Conservation (phyloP, 805 yeast genomes). For the Yarrowia alimentaria region DNA sequence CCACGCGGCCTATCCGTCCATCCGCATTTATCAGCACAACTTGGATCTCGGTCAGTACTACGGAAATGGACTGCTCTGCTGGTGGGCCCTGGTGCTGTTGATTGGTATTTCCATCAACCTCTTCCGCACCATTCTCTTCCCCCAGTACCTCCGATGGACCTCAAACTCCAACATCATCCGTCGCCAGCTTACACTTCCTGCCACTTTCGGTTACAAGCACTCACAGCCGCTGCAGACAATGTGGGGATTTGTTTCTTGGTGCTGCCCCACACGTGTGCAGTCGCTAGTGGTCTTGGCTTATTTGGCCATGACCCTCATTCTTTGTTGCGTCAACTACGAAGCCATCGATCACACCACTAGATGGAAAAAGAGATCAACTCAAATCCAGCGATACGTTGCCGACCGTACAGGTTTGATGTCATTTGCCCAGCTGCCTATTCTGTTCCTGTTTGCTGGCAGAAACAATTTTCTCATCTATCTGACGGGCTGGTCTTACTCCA, state of each 20-base stretch:
- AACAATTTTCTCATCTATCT: conserved; percentile 63
- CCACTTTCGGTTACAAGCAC: conserved; percentile 37
- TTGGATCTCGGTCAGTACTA: conserved; percentile 15
- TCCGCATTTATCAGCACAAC: conserved; percentile 1
- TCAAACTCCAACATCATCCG: conserved; percentile 32
- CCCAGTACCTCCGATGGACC: conserved; percentile 13
- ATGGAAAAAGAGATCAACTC: conserved; percentile 38
- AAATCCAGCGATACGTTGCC: conserved; percentile 32
- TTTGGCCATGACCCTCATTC: conserved; percentile 37
- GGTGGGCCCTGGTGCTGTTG: conserved; percentile 37
- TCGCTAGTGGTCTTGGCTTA: conserved; percentile 42
- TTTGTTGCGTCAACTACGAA: conserved; percentile 32
- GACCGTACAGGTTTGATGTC: conserved; percentile 34
- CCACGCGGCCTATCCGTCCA: conserved; percentile 3
- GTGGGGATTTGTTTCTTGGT: conserved; percentile 29
- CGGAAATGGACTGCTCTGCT: conserved; percentile 37
- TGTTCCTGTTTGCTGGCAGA: conserved; percentile 55
- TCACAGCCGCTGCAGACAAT: conserved; percentile 36
- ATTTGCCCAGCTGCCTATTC: conserved; percentile 35
- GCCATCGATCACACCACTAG: conserved; percentile 25
- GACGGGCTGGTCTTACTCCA: conserved; percentile 61
- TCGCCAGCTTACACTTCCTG: conserved; percentile 39
- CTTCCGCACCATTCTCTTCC: conserved; percentile 30
- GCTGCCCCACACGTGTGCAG: conserved; percentile 46
- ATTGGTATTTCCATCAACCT: conserved; percentile 33